Evolutionary conservation across 176 grass and related monocot species (phyloP), one percentile per base, ranked within the genome.

Genomic region (Oryza longistaminata): DNA sequence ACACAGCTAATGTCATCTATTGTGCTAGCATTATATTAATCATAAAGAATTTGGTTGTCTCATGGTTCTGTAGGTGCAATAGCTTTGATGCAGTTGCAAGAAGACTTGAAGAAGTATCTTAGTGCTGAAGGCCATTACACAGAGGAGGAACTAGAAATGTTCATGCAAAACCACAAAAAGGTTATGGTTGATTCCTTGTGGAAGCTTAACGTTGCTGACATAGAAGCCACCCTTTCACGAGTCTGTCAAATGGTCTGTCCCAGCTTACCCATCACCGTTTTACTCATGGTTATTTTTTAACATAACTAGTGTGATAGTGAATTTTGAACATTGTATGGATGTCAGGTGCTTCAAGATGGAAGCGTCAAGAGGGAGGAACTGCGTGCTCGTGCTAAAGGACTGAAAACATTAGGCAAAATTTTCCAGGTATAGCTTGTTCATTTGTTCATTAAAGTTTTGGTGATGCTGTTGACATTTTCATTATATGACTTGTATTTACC

Each of bases 191-290:
- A 96, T 92, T 99, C 96, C 64, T 89, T 99, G 69, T 99, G 96
- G 96, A 99, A 99, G 81, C 93, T 99, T 75, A 99, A 99, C 46
- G 96, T 99, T 87, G 93, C 96, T 76, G 96, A 96, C 86, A 99
- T 99, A 72, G 96, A 99, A 87, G 91, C 93, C 67, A 99, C 96
- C 35, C 68, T 99, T 65, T 92, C 93, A 17, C 93, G 81, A 82
- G 96, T 99, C 67, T 99, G 96, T 86, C 96, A 99, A 80, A 96
- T 96, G 96, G 96, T 99, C 26, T 73, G 85, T 86, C 45, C 53
- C 71, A 77, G 53, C 80, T 66, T 82, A 76, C 87, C 72, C 83
- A 77, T 42, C 43, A 83, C 40, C 48, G 49, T 82, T 22, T 61
- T 45, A 50, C 31, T 78, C 62, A 35, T 73, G 3, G 44, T 24